These are phyloP conservation scores for Piedraia hortae DNA, from an alignment of 2,329 filamentous ascomycete genomes.

Conservation along the genomic window DNA sequence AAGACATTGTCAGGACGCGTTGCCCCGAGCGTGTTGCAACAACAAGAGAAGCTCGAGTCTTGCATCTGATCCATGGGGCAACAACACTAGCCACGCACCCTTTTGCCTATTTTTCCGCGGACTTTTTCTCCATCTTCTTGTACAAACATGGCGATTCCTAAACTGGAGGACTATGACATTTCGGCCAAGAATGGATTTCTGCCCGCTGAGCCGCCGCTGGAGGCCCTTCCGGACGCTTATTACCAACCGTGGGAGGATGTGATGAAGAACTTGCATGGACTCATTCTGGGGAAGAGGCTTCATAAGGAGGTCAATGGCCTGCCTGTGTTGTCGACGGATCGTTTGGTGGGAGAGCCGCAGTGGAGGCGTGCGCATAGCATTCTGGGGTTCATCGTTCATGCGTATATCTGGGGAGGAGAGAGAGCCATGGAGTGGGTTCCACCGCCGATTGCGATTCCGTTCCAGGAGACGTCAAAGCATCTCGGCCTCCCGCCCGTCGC, in stretches of 20 bases:
- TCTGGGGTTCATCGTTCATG: conserved; percentile 54
- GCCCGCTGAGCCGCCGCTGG: conserved; percentile 51
- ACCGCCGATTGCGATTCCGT: conserved; percentile 53
- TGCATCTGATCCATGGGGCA: conserved; percentile 12
- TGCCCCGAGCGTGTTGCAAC: too few relatives aligned
- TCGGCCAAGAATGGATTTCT: conserved; percentile 64
- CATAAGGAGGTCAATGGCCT: conserved; percentile 53
- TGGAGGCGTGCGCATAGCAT: conserved; percentile 72
- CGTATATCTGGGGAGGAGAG: conserved; percentile 71
- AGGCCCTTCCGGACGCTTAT: conserved; percentile 60
- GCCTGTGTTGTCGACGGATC: conserved; percentile 56
- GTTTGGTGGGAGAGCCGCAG: conserved; percentile 60
- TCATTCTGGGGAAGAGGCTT: conserved; percentile 64
- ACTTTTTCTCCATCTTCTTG: conserved; percentile 12
- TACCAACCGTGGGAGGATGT: conserved; percentile 89
- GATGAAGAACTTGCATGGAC: conserved; percentile 55
- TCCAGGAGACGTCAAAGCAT: conserved; percentile 40
- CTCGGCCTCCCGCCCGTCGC: conserved; percentile 79
- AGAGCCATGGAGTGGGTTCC: conserved; percentile 45
- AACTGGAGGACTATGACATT: conserved; percentile 51
- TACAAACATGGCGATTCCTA: conserved; percentile 16
- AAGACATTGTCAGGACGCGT: not conserved
- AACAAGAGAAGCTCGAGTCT: not conserved
- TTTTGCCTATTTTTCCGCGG: conserved; percentile 11
- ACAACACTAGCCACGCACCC: conserved; percentile 9